Conservation (phyloP, 2,329 filamentous ascomycete genomes). For the Botrytis fabae region DNA sequence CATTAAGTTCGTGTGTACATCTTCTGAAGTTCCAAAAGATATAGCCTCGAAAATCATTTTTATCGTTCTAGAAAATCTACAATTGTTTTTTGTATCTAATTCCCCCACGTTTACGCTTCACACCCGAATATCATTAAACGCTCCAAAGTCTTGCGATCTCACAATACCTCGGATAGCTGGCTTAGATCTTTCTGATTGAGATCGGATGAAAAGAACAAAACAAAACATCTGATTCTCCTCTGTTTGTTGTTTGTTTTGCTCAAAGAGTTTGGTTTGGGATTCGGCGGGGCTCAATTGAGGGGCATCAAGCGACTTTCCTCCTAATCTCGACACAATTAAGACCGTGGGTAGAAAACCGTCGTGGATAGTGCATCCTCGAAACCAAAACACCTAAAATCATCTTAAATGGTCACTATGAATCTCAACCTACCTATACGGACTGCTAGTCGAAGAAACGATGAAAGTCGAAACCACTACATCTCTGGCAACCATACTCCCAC, state of each 20-base stretch:
- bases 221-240: not conserved
- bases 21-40: constrained; percentile 14
- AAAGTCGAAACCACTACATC: constrained; percentile 38
- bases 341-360: not conserved
- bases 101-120: not conserved
- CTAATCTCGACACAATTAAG: not conserved
- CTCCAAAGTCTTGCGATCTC: not conserved
- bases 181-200: not conserved
- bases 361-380: constrained; percentile 25
- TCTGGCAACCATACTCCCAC: constrained; percentile 49
- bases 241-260: not conserved
- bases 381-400: not conserved
- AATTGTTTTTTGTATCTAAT: not conserved
- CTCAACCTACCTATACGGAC: constrained; percentile 39
- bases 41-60: not conserved
- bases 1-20: not conserved
- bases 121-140: not conserved
- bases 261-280: not conserved
- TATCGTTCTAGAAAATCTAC: not conserved
- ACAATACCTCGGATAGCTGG: not conserved
- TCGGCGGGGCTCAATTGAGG: constrained; percentile 7
- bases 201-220: not conserved
- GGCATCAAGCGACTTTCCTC: constrained; percentile 18
- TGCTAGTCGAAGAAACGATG: constrained; percentile 37
- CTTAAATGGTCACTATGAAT: constrained; percentile 36